Evolutionary conservation across 352 stramenopile species (phyloP).

Genomic region (Globisporangium rhizosaccharum): DNA sequence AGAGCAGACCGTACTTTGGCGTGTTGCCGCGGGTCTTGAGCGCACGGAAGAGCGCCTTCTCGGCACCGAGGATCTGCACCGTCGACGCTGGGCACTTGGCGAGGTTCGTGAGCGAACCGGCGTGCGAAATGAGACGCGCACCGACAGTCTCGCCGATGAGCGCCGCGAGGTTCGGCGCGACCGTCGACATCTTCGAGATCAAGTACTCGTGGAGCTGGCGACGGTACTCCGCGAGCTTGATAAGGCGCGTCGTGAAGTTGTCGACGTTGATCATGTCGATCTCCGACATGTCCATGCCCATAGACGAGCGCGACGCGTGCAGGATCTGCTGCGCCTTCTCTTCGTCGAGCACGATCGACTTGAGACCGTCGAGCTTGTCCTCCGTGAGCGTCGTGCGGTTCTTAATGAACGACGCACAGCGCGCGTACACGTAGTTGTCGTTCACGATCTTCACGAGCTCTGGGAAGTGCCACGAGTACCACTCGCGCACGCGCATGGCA

Average conservation of each 20-base stretch:
- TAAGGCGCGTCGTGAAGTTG: constrained; percentile 97
- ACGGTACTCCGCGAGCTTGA: constrained; percentile 98
- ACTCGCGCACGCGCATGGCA: constrained; percentile 99
- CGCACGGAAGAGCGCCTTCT: constrained; percentile 99
- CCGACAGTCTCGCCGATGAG: constrained; percentile 99
- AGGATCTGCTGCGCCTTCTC: constrained; percentile 94
- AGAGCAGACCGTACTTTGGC: constrained; percentile 99
- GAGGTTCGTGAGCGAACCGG: constrained; percentile 97
- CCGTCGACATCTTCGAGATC: constrained; percentile 96
- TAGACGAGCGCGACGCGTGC: constrained; percentile 93
- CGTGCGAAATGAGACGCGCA: constrained; percentile 99
- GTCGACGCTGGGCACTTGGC: constrained; percentile 99
- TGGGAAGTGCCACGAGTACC: constrained; percentile 99
- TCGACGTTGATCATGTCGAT: constrained; percentile 99
- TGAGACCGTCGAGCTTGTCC: constrained; percentile 74
- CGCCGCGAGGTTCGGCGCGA: constrained; percentile 98
- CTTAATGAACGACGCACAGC: constrained; percentile 96
- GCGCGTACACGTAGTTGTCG: constrained; percentile 99
- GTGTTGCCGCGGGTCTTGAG: constrained; percentile 99
- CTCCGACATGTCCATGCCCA: constrained; percentile 99
- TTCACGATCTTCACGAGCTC: constrained; percentile 99
- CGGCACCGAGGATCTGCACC: constrained; percentile 99
- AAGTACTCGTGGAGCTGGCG: constrained; percentile 94
- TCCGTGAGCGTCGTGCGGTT: constrained; percentile 82
- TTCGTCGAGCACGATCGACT: constrained; percentile 96